Conservation (phyloP, 208 protist species). For the Crithidia expoeki region DNA sequence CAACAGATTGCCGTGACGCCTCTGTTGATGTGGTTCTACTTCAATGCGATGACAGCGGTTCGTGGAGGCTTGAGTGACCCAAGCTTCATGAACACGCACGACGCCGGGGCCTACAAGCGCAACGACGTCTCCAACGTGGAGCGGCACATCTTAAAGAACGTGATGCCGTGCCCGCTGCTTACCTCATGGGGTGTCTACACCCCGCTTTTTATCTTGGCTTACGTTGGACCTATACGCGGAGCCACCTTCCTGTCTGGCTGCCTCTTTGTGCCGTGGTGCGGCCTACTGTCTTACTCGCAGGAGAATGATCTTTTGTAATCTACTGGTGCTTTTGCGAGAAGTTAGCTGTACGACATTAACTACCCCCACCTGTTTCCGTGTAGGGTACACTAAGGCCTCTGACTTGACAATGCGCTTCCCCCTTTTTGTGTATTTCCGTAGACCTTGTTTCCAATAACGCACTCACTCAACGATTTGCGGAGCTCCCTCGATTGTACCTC, state of each 20-base stretch:
- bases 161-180: conserved; percentile 71
- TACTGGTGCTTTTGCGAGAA: too few species aligned
- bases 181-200: conserved; percentile 72
- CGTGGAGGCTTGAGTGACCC: conserved; percentile 64
- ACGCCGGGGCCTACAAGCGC: conserved; percentile 30
- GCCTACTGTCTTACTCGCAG: conserved; percentile 55
- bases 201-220: conserved; percentile 53
- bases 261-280: conserved; percentile 65
- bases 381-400: too few species aligned
- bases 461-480: not conserved
- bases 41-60: conserved; percentile 65
- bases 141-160: conserved; percentile 53
- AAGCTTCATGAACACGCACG: conserved; percentile 54
- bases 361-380: not conserved
- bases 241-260: conserved; percentile 21
- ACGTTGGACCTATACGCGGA: conserved; percentile 38
- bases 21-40: conserved; percentile 63
- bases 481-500: not conserved
- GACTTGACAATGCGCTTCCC: too few species aligned
- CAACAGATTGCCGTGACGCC: conserved; percentile 81
- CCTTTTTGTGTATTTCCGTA: too few species aligned
- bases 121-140: conserved; percentile 60
- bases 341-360: not conserved
- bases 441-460: too few species aligned
- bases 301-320: conserved; percentile 44